Evolutionary conservation across 192 early-diverging fungal species (phyloP).

Genomic region (Entomortierella beljakovae): DNA sequence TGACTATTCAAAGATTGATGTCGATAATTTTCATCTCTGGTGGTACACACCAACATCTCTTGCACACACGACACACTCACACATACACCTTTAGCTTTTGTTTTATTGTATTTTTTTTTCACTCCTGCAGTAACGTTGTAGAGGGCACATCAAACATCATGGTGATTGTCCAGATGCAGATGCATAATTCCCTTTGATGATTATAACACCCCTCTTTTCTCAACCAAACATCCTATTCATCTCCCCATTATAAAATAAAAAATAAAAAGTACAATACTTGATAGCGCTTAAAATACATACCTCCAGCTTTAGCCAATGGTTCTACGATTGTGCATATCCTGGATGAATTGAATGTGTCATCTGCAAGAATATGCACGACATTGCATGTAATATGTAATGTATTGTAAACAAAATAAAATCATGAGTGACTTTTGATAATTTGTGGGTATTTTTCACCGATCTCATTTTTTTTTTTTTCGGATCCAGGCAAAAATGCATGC

Average conservation of each 20-base stretch:
- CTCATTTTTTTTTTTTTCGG: no score
- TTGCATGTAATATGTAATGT: no score
- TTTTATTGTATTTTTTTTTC: neutral
- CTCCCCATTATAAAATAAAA: neutral
- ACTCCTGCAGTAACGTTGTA: neutral
- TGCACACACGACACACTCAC: no score
- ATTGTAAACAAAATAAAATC: neutral
- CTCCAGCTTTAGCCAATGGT: slow-evolving; percentile 52
- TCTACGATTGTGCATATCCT: slow-evolving; percentile 53
- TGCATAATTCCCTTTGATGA: no score
- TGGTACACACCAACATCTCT: no score
- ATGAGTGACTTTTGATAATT: no score
- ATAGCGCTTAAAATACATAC: no score
- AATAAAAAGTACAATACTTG: slow-evolving; percentile 2
- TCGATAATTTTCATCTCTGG: no score
- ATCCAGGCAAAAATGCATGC: no score
- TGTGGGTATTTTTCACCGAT: no score
- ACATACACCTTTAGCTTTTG: neutral
- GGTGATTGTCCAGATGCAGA: no score
- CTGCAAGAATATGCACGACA: neutral
- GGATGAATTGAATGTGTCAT: slow-evolving; percentile 45
- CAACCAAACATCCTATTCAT: neutral
- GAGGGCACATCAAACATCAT: neutral
- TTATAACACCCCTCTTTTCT: neutral
- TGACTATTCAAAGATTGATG: no score